Base-by-base conservation (phyloP, 306 rosid species). In the Dalbergia cochinchinensis region DNA sequence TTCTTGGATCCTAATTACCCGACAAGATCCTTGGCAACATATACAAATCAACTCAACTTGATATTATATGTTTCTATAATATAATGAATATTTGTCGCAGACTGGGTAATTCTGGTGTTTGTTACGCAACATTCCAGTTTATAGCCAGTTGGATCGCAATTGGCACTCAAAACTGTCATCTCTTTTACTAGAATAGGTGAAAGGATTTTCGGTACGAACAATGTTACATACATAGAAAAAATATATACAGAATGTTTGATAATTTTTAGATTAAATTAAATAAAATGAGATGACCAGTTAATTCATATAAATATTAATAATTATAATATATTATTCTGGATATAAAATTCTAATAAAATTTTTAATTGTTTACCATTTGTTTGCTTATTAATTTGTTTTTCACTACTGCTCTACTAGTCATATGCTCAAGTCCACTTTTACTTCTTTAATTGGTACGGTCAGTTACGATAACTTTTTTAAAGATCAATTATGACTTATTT, bases 11-110 rank as follows among this genome's bases (percentile, higher is more conserved):
- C 61, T 60, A 73, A 44, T 78, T 61, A 78, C 57, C 1, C 60
- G 75, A 82, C 86, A 82, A 69, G 71, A 85, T 85, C 84, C 71
- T 22, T 68, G 13, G 19, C 73, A 72, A 70, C 53, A 6, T 37
- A 71, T 55, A 65, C 83, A 77, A 42, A 20, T 20, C 1, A 77
- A 72, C 58, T 37, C n/a, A 50, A 53, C 69, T 34, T 68, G 31
- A 12, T 74, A 61, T 22, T 44, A 41, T 33, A 26, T 26, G 31
- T 22, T 51, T 61, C 65, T 74, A 66, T 47, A 51, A 5, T 42
- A 59, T 66, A 39, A 59, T 82, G 34, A 50, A 35, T 1, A 65
- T 73, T 68, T 63, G 73, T 47, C 59, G 50, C 15, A 7, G 8
- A 80, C 14, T 20, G n/a, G 5, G 16, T 58, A 58, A 57, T 47